Conservation (phyloP, 106 monocot genomes). For the Posidonia australis region DNA sequence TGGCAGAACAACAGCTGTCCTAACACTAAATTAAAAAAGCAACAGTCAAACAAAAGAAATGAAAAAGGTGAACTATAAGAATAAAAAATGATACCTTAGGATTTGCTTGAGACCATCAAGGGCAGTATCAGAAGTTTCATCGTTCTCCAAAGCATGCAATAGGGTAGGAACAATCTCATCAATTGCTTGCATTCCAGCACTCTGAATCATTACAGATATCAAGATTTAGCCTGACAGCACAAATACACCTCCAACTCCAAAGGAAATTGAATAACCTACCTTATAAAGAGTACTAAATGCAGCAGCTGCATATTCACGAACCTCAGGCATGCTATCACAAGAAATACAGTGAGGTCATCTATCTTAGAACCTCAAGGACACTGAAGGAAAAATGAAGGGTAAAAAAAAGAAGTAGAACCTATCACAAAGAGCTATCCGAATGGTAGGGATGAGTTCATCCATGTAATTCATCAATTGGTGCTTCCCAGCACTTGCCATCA, state of each 20-base stretch:
- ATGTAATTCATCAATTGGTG: conserved; percentile 87
- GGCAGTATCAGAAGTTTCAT: conserved; percentile 74
- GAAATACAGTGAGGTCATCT: conserved; percentile 1
- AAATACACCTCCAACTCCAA: not conserved
- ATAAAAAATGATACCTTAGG: conserved; percentile 42
- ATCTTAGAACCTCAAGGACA: not conserved
- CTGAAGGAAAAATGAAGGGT: not conserved
- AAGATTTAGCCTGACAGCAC: not conserved
- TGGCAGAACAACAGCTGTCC: conserved; percentile 86
- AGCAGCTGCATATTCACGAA: conserved; percentile 91
- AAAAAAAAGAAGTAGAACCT: conserved; percentile 34
- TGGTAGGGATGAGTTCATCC: conserved; percentile 92
- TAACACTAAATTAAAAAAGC: conserved; percentile 46
- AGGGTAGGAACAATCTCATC: conserved; percentile 97
- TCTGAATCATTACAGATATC: conserved; percentile 27
- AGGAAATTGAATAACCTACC: conserved; percentile 24
- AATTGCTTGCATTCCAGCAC: conserved; percentile 98
- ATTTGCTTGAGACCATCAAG: conserved; percentile 99
- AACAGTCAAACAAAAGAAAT: not conserved
- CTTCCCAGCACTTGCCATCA: conserved; percentile 94
- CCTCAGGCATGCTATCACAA: conserved; percentile 54
- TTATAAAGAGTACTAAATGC: conserved; percentile 99
- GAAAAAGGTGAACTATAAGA: not conserved
- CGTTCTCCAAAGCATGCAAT: conserved; percentile 71
- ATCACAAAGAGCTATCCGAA: conserved; percentile 97